Conservation (phyloP, 108 stramenopile genomes). For the Cylindrotheca closterium region DNA sequence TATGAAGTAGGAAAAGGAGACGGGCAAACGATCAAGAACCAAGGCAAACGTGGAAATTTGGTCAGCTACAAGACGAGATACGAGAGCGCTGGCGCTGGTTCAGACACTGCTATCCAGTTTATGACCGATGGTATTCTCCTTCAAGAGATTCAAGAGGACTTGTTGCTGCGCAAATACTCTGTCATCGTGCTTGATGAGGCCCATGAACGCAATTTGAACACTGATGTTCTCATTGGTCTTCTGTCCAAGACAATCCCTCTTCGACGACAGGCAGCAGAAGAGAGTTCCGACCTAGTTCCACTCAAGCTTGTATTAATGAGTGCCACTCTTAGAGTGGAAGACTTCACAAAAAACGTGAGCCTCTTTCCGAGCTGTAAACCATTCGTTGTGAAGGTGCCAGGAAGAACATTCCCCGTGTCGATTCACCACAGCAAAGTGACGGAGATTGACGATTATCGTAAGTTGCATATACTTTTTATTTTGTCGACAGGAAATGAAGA, state of each 20-base stretch:
- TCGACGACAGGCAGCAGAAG: conserved; percentile 67
- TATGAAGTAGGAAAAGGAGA: conserved; percentile 91
- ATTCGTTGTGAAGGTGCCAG: conserved; percentile 87
- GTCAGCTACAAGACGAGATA: conserved; percentile 97
- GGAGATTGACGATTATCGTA: conserved; percentile 91
- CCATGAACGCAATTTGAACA: conserved; percentile 94
- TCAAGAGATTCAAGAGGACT: conserved; percentile 88
- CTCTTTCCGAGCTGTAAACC: conserved; percentile 75
- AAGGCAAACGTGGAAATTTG: conserved; percentile 54
- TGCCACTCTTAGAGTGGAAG: conserved; percentile 95
- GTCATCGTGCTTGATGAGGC: conserved; percentile 87
- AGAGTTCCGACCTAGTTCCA: conserved; percentile 67
- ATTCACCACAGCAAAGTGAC: conserved; percentile 95
- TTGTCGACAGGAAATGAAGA: background rate
- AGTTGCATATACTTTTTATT: too few species aligned
- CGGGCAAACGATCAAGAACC: conserved; percentile 58
- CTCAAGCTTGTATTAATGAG: conserved; percentile 97
- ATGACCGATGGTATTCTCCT: conserved; percentile 99
- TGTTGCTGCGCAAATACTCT: conserved; percentile 90
- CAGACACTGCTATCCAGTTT: conserved; percentile 86
- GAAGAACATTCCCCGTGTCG: conserved; percentile 93
- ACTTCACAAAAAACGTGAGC: conserved; percentile 83
- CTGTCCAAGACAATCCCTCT: conserved; percentile 85
- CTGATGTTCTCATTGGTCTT: conserved; percentile 96
- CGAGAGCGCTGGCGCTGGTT: conserved; percentile 84